phyloP scores from a whole-genome alignment of 768 basidiomycete genomes.

The Mycena vulgaris region DNA sequence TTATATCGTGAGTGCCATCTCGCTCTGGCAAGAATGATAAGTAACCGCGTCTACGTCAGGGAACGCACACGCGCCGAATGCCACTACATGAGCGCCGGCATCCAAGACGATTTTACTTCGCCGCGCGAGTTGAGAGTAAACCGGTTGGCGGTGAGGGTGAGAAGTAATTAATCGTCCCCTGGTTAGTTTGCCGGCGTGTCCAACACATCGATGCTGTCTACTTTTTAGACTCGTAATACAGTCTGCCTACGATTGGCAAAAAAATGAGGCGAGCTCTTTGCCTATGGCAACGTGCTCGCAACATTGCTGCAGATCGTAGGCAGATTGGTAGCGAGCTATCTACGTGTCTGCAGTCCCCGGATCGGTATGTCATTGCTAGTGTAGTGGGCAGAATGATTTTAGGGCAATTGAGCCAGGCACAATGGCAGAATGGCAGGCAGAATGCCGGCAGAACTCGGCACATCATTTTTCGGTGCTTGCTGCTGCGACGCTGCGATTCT shows the following conservation, averaged over 20 bases:
- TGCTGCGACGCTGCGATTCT: no score
- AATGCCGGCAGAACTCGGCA: no score
- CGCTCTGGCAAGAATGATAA: no score
- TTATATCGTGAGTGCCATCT: not conserved
- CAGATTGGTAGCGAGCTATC: slow-evolving; percentile 84
- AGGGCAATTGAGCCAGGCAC: no score
- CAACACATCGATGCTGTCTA: slow-evolving; percentile 84
- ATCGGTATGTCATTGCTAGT: slow-evolving; percentile 80
- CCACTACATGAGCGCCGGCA: slow-evolving; percentile 87
- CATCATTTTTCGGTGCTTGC: no score
- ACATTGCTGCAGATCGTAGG: slow-evolving; percentile 88
- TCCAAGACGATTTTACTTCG: slow-evolving; percentile 89
- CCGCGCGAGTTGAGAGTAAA: slow-evolving; percentile 84
- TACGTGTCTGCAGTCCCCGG: slow-evolving; percentile 85
- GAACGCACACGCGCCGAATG: slow-evolving; percentile 81
- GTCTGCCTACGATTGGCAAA: no score
- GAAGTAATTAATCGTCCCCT: no score
- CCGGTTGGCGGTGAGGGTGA: no score
- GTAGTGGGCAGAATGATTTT: no score
- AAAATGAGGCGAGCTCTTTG: no score
- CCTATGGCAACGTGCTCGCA: no score
- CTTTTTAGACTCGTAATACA: slow-evolving; percentile 82
- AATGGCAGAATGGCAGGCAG: no score
- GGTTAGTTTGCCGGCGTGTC: slow-evolving; percentile 84
- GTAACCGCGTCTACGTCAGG: slow-evolving; percentile 58